Base-by-base conservation (phyloP, 202 grass and related monocot species). In the Zizania palustris region DNA sequence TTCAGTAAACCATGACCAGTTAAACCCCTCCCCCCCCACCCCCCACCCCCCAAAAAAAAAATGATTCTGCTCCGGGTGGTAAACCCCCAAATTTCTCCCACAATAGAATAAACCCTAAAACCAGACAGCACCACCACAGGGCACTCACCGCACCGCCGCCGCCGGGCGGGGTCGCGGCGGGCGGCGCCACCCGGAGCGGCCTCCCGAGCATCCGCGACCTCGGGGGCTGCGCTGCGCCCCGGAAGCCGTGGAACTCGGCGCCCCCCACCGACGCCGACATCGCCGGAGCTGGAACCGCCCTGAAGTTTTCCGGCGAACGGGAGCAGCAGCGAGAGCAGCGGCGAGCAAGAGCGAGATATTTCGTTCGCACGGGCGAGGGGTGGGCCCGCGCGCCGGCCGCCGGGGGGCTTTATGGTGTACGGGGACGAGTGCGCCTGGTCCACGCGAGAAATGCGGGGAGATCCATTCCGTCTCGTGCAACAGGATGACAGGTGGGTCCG, bases 171-270 rank as follows among this genome's bases (percentile, higher is more conserved):
- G 73, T 6, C 4, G 78, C 67, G 7, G 73, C 77, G 8, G 69
- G 51, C 15, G 87, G 78, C 72, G 74, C 82, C 67, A 86, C 74
- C 74, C 78, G 65, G 57, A 82, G 69, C 56, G 69, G 79, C 63
- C 83, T 43, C 34, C 83, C 74, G 73, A 89, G 87, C 83, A 82
- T 71, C 83, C 78, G 56, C 4, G 79, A 83, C 74, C 73, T 43
- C 9, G 73, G 78, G 39, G 86, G 79, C 46, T 55, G 78, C 55
- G 46, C 79, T 11, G 46, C 63, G 8, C 74, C 81, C 8, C 49
- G 49, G 42, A 84, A 76, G 13, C 71, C 81, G 59, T 72, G 82
- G 87, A 82, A 56, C 83, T 79, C 79, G 6, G 78, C 78, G 11
- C 82, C 87, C 2, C 82, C 56, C 40, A 85, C 43, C 12, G 83